A percentile compares a stretch with the other conserved stretches of the same genome.
These are phyloP conservation scores for Arthrinium phaeospermum DNA, from an alignment of 2,329 filamentous ascomycete species.

Conservation along the genomic window DNA sequence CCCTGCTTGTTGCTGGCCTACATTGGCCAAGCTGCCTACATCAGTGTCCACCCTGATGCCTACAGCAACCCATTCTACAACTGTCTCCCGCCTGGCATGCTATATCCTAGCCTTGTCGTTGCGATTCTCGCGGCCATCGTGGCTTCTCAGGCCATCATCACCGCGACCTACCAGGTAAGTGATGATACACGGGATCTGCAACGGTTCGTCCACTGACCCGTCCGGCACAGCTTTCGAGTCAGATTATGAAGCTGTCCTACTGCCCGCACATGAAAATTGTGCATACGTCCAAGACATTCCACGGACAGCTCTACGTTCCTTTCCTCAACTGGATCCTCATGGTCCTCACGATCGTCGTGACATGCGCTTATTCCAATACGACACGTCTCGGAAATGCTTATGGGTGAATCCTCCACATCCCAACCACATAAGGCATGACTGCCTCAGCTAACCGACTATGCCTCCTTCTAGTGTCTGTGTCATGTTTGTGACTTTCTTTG, in stretches of 20 bases:
- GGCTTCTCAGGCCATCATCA: conserved; percentile 80
- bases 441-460: neutral
- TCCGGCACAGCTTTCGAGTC: conserved; percentile 34
- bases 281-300: conserved; percentile 72
- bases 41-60: conserved; percentile 60
- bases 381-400: conserved; percentile 76
- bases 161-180: conserved; percentile 70
- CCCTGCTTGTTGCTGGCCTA: conserved; percentile 72
- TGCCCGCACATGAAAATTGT: conserved; percentile 78
- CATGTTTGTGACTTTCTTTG: conserved; percentile 80
- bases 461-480: conserved; percentile 65
- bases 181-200: neutral
- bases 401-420: conserved; percentile 46
- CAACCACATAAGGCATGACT: neutral
- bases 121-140: conserved; percentile 76
- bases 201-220: neutral
- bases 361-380: conserved; percentile 70
- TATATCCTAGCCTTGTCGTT: conserved; percentile 72
- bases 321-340: conserved; percentile 79
- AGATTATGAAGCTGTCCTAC: conserved; percentile 71
- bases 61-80: conserved; percentile 79
- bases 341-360: conserved; percentile 76
- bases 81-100: conserved; percentile 67
- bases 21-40: conserved; percentile 76
- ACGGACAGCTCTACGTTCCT: conserved; percentile 79